phyloP scores from a whole-genome alignment of 768 basidiomycete species.

The Boletellus ananas region DNA sequence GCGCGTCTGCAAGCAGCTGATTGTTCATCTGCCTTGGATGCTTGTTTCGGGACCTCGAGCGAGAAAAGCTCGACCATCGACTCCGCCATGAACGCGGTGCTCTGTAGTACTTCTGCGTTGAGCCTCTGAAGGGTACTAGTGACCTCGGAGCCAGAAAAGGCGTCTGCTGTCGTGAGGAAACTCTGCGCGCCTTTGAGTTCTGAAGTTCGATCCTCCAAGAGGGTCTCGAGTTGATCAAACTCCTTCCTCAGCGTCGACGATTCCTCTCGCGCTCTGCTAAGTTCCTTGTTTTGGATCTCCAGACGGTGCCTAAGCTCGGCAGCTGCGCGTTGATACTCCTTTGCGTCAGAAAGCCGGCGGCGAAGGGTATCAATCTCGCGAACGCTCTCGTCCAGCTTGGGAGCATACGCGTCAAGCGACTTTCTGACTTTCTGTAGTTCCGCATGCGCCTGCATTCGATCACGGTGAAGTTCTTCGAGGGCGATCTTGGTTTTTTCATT shows the following conservation, averaged over 20 bases:
- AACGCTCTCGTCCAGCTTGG: constrained; percentile 15
- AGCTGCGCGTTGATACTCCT: constrained; percentile 9
- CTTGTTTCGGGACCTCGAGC: constrained; percentile 12
- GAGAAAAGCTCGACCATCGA: constrained; percentile 42
- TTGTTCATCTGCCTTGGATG: constrained; percentile 20
- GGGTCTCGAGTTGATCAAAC: constrained; percentile 23
- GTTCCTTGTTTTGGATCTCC: constrained; percentile 20
- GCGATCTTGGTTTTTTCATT: constrained; percentile 13
- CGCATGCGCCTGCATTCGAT: constrained; percentile 15
- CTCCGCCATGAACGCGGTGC: constrained; percentile 46
- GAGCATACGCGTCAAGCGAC: constrained; percentile 16
- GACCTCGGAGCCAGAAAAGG: constrained; percentile 44
- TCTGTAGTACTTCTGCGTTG: constrained; percentile 48
- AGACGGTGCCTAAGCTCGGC: constrained; percentile 16
- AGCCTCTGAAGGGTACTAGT: constrained; percentile 40
- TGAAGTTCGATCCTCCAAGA: constrained; percentile 40
- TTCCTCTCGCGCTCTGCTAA: constrained; percentile 23
- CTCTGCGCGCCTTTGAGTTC: constrained; percentile 45
- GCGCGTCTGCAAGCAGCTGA: constrained; percentile 22
- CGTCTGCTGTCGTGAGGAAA: constrained; percentile 43
- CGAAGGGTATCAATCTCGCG: constrained; percentile 18
- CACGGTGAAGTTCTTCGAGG: constrained; percentile 25
- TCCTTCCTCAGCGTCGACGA: constrained; percentile 27
- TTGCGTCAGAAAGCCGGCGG: constrained; percentile 11
- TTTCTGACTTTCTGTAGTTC: constrained; percentile 22